A percentile compares a stretch with the other conserved stretches of the same genome.
Evolutionary conservation across 2,329 filamentous ascomycete genomes (phyloP).

Genomic region (Graphilbum ipis-grandicollis): DNA sequence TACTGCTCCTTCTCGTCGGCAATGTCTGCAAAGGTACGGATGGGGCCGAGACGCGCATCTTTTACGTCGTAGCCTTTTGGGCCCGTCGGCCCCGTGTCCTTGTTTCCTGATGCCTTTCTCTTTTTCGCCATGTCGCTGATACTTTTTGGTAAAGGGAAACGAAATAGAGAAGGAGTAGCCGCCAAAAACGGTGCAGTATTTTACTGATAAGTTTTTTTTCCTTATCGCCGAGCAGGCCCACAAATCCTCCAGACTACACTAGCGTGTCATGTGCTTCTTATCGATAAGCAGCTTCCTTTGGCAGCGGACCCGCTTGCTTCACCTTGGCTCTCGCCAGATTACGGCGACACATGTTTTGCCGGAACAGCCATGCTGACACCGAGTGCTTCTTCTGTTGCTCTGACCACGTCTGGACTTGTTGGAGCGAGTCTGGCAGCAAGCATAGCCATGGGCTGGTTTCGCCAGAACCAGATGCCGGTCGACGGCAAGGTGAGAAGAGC

Average conservation of each 20-base stretch:
- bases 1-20: slow-evolving; percentile 92
- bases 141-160: too few relatives aligned
- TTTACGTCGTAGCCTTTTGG: slow-evolving; percentile 36
- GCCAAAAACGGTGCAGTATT: neutral
- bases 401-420: slow-evolving; percentile 15
- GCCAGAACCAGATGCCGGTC: slow-evolving; percentile 65
- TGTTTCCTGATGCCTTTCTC: slow-evolving; percentile 48
- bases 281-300: too few relatives aligned
- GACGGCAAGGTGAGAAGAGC: slow-evolving; percentile 62
- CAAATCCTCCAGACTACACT: neutral
- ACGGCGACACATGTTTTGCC: too few relatives aligned
- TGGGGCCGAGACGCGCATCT: slow-evolving; percentile 41
- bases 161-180: neutral
- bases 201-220: neutral
- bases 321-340: too few relatives aligned
- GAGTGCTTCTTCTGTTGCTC: slow-evolving; percentile 9
- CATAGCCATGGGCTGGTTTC: slow-evolving; percentile 48
- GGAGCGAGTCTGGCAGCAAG: slow-evolving; percentile 16
- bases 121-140: slow-evolving; percentile 38
- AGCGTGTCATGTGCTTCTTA: neutral
- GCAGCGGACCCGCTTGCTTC: too few relatives aligned
- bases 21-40: slow-evolving; percentile 61
- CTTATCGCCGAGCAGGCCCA: neutral
- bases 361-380: slow-evolving; percentile 8
- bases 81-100: slow-evolving; percentile 23